Base-by-base conservation (phyloP, 345 rosid genomes). In the Firmiana major region DNA sequence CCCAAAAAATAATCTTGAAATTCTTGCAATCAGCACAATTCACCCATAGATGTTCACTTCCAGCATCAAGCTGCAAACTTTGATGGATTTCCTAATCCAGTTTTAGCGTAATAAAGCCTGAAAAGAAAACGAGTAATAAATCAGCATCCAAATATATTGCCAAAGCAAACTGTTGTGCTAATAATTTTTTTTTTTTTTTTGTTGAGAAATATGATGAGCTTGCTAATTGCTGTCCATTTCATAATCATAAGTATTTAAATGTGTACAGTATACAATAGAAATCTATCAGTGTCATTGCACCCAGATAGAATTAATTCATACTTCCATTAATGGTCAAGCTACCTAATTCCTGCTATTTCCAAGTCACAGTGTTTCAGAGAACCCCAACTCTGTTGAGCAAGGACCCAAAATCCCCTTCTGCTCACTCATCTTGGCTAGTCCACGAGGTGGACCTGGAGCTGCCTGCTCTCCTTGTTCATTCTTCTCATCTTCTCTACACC, bases 361-460 rank as follows among this genome's bases (percentile, higher is more conserved):
- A 59, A 9, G 28, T 86, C 84, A 92, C 63, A 90, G 83, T 45
- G 97, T 97, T 67, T 93, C 99, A 0, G 94, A 40, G 76, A 93
- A 93, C 57, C 99, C 94, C 79, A 91, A 83, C 83, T 92, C 99
- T 15, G 97, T 84, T 9, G 98, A 98, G 8, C 98, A 97, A 34
- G 99, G 98, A 64, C 98, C 99, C 74, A 93, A 81, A 51, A 95
- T 91, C 58, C 98, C 98, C 80, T 92, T 95, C 82, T 93, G 99
- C 79, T 95, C 98, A 26, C 92, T 90, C 40, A 95, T 95, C 87
- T 89, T 95, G 66, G 96, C 99, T 63, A 95, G 82, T 82, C 97
- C 96, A 60, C 77, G 34, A 22, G 74, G 75, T 2, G 86, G 86
- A 2, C 21, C 22, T 4, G 45, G 69, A 51, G 17, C 26, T 22